phyloP scores from a whole-genome alignment of 2,329 filamentous ascomycete species.

The Neoscytalidium dimidiatum region DNA sequence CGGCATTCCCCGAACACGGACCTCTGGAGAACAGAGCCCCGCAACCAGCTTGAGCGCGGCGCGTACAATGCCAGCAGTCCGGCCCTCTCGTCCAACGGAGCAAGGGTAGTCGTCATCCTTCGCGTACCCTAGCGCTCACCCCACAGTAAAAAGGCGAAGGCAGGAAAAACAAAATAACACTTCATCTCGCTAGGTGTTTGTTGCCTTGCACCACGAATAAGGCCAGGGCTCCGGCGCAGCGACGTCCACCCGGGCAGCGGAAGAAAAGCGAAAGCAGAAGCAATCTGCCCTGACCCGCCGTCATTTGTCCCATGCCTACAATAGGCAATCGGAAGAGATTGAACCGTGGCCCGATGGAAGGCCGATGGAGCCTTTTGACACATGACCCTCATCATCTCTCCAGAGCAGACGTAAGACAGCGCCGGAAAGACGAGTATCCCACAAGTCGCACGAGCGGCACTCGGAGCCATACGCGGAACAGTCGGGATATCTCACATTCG shows the following conservation, averaged over 20 bases:
- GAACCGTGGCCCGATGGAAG: too few relatives aligned
- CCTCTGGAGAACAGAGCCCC: neutral
- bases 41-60: neutral
- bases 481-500: too few relatives aligned
- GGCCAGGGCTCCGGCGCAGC: neutral
- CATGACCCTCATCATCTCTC: too few relatives aligned
- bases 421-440: too few relatives aligned
- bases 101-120: slow-evolving; percentile 10
- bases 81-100: neutral
- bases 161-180: neutral
- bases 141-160: neutral
- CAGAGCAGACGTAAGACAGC: too few relatives aligned
- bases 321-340: too few relatives aligned
- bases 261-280: neutral
- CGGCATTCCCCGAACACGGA: neutral
- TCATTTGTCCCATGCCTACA: too few relatives aligned
- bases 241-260: neutral
- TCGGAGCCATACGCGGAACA: too few relatives aligned
- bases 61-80: neutral
- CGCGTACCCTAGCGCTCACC: neutral
- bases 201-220: neutral
- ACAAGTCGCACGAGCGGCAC: too few relatives aligned
- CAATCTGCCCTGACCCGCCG: too few relatives aligned
- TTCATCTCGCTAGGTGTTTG: neutral
- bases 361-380: too few relatives aligned